Base-by-base conservation (phyloP, 2,329 filamentous ascomycete genomes). In the Albophoma yamanashiensis region DNA sequence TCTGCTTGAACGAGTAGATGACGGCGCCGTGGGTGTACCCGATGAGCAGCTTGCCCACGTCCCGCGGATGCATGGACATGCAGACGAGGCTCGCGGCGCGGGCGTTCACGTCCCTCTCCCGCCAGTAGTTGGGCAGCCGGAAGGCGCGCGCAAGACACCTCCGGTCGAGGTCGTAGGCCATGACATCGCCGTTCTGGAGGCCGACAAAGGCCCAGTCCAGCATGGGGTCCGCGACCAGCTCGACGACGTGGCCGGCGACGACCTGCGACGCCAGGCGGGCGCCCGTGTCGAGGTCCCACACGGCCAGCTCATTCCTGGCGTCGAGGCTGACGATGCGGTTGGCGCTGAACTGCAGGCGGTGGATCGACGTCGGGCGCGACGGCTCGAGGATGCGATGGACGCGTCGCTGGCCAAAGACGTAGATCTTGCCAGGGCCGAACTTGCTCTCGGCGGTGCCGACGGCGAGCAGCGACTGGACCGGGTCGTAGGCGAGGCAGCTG, bases 1-100 rank as follows among this genome's bases (percentile, higher is more conserved):
- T 92, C 71, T 95, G 89, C 76, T 99, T 97, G 79, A 99, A 95
- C 3, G 91, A 95, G 74, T 95, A 99, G 62, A 94, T 83, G 55
- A 91, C 91, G 7, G 90, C 92, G 17, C 94, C 94, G 65, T 93
- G 85, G 0, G 85, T 85, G 72, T 97, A 99, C n/a, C 89, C 92
- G 61, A 99, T 89, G 60, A 99, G 76, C 34, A 99, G 79, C 68
- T 91, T 92, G 5, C 94, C 94, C 64, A 97, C 90, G 70, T 99
- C 94, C 67, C 92, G 83, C 2, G 94, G 92, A 69, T 97, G 94
- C 66, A 97, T 81, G 62, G 91, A 85, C 69, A 99, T 78, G 20
- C 88, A 88, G 22, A 97, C 82, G 40, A 97, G 79, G 14, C 86
- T 73, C 11, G 75, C 71, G 9, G 75, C 75, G 56, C 86, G 81